Conservation (phyloP, 495 filamentous ascomycete genomes). For the Xylaria nigripes region DNA sequence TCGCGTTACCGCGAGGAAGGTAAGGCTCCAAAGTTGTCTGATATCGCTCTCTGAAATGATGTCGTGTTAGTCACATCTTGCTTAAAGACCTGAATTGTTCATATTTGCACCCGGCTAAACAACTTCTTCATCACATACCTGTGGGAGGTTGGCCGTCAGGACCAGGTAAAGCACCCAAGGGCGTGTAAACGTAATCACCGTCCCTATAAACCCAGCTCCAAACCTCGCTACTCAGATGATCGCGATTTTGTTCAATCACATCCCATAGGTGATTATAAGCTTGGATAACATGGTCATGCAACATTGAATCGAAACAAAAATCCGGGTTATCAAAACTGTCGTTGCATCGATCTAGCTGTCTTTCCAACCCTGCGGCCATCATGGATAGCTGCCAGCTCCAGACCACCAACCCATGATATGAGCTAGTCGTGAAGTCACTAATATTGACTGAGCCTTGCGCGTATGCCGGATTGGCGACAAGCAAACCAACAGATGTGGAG, state of each 20-base stretch:
- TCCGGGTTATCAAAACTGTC: slow-evolving; percentile 16
- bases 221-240: slow-evolving; percentile 49
- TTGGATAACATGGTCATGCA: slow-evolving; percentile 42
- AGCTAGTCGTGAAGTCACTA: slow-evolving; percentile 45
- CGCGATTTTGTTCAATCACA: slow-evolving; percentile 46
- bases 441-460: slow-evolving; percentile 40
- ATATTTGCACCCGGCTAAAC: not conserved
- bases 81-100: not conserved
- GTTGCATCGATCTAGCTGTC: slow-evolving; percentile 40
- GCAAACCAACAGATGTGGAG: slow-evolving; percentile 46
- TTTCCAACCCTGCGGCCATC: slow-evolving; percentile 52
- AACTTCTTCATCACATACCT: slow-evolving; percentile 10
- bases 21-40: slow-evolving; percentile 49
- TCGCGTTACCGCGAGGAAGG: slow-evolving; percentile 46
- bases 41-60: slow-evolving; percentile 39
- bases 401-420: slow-evolving; percentile 59
- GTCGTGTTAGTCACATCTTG: not conserved
- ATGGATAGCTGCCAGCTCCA: slow-evolving; percentile 61
- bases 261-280: slow-evolving; percentile 58
- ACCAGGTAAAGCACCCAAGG: slow-evolving; percentile 45
- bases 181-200: slow-evolving; percentile 40
- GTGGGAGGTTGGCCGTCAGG: slow-evolving; percentile 39
- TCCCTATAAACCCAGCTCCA: slow-evolving; percentile 54
- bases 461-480: slow-evolving; percentile 58
- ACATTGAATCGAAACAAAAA: slow-evolving; percentile 42